Base-by-base conservation (phyloP, 257 asterid genomes). In the Sherardia arvensis region DNA sequence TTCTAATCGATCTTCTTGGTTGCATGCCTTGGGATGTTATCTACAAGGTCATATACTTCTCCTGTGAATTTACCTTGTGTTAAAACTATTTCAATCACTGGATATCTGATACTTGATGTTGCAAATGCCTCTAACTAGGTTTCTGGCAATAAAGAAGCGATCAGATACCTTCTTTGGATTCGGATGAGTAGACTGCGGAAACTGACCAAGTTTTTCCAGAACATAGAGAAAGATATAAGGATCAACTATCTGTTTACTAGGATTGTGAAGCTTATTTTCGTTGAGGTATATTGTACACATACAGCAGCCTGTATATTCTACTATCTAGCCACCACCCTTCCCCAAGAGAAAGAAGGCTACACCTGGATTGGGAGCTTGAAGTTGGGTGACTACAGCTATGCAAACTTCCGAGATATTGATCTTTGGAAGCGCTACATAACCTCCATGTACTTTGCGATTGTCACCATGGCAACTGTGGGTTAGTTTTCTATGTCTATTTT, bases 401-500 rank as follows among this genome's bases (percentile, higher is more conserved):
- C 91, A 23, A 78, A 70, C 74, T 92, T 92, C 36, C 79, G 97
- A 77, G 97, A 86, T 27, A 82, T 88, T 27, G 97, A 86, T 71
- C 58, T 92, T 21, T 88, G 95, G 98, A 86, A 67, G 47, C 76
- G 95, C 53, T 91, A 91, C 80, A 78, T 72, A 30, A 91, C 97
- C 26, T 91, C 98, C 4, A 1, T 91, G 77, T 91, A 91, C 57
- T 91, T 91, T 61, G 94, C 98, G 63, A 86, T 91, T 26, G 96
- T 86, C 59, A 91, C 98, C 25, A 91, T 91, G 98, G 97, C 97
- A 32, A 91, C 98, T 20, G 95, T 91, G 33, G 98, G 97, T 90
- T 73, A 80, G 96, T 78, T 38, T 10, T 8, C 3, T 12, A 32
- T 48, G 8, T 58, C 22, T 25, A 49, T 38, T 22, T 25, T 29